phyloP scores from a whole-genome alignment of 2,329 filamentous ascomycete genomes.

The Rutstroemia sp. region DNA sequence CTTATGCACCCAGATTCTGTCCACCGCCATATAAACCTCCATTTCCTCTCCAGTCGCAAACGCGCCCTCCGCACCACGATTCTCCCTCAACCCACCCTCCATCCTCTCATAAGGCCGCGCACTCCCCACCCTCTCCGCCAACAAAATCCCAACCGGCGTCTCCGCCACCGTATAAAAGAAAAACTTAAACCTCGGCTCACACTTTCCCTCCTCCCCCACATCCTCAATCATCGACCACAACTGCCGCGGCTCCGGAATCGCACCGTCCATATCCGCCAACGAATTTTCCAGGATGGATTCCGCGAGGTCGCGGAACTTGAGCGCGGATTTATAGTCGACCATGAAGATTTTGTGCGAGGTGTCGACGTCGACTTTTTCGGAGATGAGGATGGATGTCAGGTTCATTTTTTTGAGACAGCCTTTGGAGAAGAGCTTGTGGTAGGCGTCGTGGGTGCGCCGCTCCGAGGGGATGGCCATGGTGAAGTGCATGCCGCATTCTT shows the following conservation, averaged over 20 bases:
- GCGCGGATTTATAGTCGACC: not conserved
- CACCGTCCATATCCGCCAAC: conserved; percentile 3
- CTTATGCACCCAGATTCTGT: conserved; percentile 57
- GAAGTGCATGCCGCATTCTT: conserved; percentile 15
- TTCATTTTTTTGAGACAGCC: not conserved
- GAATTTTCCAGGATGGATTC: conserved; percentile 3
- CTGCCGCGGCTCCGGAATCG: not conserved
- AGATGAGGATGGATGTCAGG: not conserved
- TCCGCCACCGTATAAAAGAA: conserved; percentile 17
- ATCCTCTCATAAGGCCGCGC: not conserved
- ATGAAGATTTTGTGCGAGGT: not conserved
- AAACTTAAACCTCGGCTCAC: conserved; percentile 15
- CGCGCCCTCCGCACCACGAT: no score
- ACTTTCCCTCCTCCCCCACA: not conserved
- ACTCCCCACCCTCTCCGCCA: conserved; percentile 13
- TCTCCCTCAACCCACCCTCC: no score
- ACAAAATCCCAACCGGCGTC: conserved; percentile 10
- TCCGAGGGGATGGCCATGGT: conserved; percentile 11
- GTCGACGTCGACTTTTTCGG: conserved; percentile 1
- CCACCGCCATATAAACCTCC: conserved; percentile 33
- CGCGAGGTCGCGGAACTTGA: not conserved
- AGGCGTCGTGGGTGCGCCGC: conserved; percentile 7
- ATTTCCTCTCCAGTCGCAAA: not conserved
- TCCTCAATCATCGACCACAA: conserved; percentile 10
- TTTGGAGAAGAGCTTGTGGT: conserved; percentile 6